Percentiles rank a stretch among this genome's conserved stretches.
Evolutionary conservation across 208 protist genomes (phyloP).

Genomic region (Leishmania guyanensis): DNA sequence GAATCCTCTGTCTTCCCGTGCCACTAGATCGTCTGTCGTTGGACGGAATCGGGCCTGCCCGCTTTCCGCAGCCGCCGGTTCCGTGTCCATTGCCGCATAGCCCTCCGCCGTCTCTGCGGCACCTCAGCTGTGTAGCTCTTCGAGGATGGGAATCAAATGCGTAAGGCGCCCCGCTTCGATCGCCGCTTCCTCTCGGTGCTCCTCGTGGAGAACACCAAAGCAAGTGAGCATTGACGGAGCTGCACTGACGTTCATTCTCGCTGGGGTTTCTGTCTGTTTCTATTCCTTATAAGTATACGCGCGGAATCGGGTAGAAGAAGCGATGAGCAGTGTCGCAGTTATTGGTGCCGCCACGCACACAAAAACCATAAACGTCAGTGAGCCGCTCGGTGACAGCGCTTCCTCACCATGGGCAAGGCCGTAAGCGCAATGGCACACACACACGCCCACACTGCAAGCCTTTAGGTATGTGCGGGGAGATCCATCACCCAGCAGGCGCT

Average conservation of each 20-base stretch:
- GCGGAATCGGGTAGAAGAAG: neutral
- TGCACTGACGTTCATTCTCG: constrained; percentile 12
- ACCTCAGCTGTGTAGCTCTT: neutral
- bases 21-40: constrained; percentile 40
- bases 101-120: constrained; percentile 12
- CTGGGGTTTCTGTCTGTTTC: neutral
- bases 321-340: neutral
- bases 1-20: constrained; percentile 36
- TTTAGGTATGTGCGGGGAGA: neutral
- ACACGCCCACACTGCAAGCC: neutral
- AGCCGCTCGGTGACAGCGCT: neutral
- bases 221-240: constrained; percentile 18
- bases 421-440: neutral
- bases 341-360: neutral
- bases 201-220: constrained; percentile 30
- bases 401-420: neutral
- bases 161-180: constrained; percentile 12
- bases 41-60: constrained; percentile 20
- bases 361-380: neutral
- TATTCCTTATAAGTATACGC: no score
- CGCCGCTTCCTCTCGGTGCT: constrained; percentile 1
- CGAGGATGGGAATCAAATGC: constrained; percentile 44
- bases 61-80: constrained; percentile 23
- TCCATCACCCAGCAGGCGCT: neutral
- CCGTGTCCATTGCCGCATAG: constrained; percentile 8